Conservation (phyloP, 2,329 filamentous ascomycete species). For the Aspergillus pseudoglaucus region DNA sequence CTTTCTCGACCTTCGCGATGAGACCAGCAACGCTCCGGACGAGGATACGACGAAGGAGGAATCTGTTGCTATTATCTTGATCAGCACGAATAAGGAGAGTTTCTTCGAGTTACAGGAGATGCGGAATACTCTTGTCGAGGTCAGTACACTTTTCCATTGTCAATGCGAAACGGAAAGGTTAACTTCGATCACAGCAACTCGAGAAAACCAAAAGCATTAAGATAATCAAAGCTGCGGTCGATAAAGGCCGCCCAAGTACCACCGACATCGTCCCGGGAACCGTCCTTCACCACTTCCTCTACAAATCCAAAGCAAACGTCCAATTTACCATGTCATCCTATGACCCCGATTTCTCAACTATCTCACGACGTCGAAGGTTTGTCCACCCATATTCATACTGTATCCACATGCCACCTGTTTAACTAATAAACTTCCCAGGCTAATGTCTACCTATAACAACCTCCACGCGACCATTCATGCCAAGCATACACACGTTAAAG, state of each 20-base stretch:
- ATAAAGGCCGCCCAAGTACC: constrained; percentile 62
- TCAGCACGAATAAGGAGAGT: constrained; percentile 85
- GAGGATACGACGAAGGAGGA: constrained; percentile 51
- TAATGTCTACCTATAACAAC: constrained; percentile 78
- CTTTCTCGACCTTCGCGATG: constrained; percentile 65
- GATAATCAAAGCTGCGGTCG: constrained; percentile 65
- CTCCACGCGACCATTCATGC: constrained; percentile 81
- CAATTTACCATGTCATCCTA: constrained; percentile 91
- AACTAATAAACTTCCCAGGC: constrained; percentile 29
- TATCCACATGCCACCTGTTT: too few species aligned
- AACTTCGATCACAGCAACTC: constrained; percentile 51
- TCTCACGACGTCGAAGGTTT: constrained; percentile 58
- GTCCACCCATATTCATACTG: too few species aligned
- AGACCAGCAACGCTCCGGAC: constrained; percentile 37
- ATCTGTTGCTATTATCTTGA: constrained; percentile 80
- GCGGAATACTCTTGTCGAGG: constrained; percentile 54
- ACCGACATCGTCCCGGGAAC: constrained; percentile 74
- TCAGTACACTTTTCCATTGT: constrained; percentile 21
- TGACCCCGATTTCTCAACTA: constrained; percentile 57
- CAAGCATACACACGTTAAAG: constrained; percentile 76
- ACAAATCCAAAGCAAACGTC: constrained; percentile 90
- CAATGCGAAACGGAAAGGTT: constrained; percentile 19
- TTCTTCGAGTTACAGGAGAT: constrained; percentile 82
- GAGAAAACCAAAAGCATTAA: constrained; percentile 68
- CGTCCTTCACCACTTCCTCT: constrained; percentile 83